Evolutionary conservation across 2,329 filamentous ascomycete genomes (phyloP).

Genomic region (Cercospora sp.): DNA sequence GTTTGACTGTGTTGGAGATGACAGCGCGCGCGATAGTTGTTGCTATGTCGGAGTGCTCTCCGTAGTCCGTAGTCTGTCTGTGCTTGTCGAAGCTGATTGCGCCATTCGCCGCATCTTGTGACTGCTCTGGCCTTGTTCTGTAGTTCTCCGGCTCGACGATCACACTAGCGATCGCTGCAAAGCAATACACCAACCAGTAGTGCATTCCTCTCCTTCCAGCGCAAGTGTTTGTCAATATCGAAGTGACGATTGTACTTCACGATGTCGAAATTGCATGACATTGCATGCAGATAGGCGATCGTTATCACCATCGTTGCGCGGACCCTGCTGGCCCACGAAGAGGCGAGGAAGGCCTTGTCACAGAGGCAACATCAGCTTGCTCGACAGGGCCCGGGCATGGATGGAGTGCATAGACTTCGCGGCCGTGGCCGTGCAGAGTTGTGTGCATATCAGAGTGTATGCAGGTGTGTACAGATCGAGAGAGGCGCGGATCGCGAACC

Average conservation of each 20-base stretch:
- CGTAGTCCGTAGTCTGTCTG: neutral
- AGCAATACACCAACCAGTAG: neutral
- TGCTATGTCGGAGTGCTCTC: neutral
- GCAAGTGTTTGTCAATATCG: neutral
- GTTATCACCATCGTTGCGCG: slow-evolving; percentile 2
- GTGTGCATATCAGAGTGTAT: neutral
- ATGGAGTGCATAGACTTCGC: neutral
- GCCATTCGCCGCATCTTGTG: slow-evolving; percentile 1
- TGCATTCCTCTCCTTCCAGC: neutral
- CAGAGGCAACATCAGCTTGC: neutral
- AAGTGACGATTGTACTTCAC: neutral
- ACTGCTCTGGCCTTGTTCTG: neutral
- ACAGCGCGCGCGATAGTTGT: neutral
- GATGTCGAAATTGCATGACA: neutral
- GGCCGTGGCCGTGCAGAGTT: slow-evolving; percentile 5
- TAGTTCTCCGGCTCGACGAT: neutral
- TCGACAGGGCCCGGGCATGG: neutral
- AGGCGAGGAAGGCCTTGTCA: neutral
- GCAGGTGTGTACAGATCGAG: neutral
- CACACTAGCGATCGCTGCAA: neutral
- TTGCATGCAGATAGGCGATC: slow-evolving; percentile 3
- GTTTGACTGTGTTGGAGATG: neutral
- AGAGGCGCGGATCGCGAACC: slow-evolving; percentile 4
- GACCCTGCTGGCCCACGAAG: neutral
- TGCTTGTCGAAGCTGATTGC: neutral